phyloP scores from a whole-genome alignment of 228 moss, liverwort and hornwort genomes.

The Sphagnum fallax region DNA sequence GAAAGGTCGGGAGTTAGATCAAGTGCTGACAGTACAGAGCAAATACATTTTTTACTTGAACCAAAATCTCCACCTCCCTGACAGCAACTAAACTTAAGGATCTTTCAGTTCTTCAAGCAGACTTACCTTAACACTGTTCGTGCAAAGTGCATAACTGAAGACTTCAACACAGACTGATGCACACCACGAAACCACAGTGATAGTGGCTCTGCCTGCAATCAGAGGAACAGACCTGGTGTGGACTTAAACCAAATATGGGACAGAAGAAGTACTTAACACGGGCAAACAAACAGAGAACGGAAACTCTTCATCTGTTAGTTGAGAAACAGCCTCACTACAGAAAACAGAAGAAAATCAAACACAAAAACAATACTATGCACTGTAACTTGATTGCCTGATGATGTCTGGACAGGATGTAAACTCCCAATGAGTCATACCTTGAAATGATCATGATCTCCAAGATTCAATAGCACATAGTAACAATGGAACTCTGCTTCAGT shows the following conservation, averaged over 20 bases:
- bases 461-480: conserved; percentile 82
- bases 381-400: no score
- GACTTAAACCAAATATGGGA: no score
- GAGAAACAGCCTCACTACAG: no score
- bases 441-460: conserved; percentile 63
- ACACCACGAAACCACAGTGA: conserved; percentile 85
- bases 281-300: no score
- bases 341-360: no score
- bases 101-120: background rate
- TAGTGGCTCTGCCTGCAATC: conserved; percentile 68
- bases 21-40: background rate
- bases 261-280: no score
- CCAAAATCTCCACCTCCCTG: background rate
- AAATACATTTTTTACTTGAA: background rate
- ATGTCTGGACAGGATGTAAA: no score
- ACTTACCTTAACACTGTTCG: conserved; percentile 67
- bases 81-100: background rate
- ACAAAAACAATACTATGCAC: no score
- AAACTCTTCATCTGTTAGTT: no score
- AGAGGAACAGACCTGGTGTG: no score
- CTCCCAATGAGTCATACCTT: conserved; percentile 26
- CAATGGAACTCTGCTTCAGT: conserved; percentile 81
- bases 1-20: background rate
- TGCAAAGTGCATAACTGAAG: conserved; percentile 57
- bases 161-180: conserved; percentile 40